Percentiles rank a stretch among this genome's conserved stretches.
These are phyloP conservation scores for Dictyostelium citrinum DNA, from an alignment of 78 protist genomes.

Conservation along the genomic window DNA sequence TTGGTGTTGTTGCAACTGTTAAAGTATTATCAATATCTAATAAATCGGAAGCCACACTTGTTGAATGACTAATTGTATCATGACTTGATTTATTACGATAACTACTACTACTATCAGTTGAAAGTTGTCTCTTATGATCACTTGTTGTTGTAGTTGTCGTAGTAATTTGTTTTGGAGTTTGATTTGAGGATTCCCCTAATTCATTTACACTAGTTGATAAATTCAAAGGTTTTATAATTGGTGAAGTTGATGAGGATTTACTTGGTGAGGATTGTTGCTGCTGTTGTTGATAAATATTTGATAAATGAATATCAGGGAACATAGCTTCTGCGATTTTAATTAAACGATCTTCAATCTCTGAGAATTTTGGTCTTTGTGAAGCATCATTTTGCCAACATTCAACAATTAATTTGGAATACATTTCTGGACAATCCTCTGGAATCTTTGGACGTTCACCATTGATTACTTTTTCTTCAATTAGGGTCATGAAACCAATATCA, in stretches of 20 bases:
- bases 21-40: not conserved
- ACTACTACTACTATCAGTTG: conserved; percentile 1
- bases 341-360: conserved; percentile 48
- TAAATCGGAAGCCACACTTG: not conserved
- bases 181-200: not conserved
- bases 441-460: conserved; percentile 77
- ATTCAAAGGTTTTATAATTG: not conserved
- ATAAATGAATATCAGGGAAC: conserved; percentile 42
- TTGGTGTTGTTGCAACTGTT: not conserved
- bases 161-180: not conserved
- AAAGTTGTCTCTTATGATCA: not conserved
- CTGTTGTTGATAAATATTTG: not conserved
- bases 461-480: conserved; percentile 69
- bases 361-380: conserved; percentile 53
- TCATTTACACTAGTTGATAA: not conserved
- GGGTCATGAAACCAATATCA: conserved; percentile 56
- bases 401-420: conserved; percentile 27
- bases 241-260: conserved; percentile 20
- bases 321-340: conserved; percentile 1
- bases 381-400: conserved; percentile 83
- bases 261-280: not conserved
- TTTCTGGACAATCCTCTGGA: conserved; percentile 38
- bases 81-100: not conserved
- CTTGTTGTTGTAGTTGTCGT: not conserved
- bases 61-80: conserved; percentile 13